Evolutionary conservation across 2,329 filamentous ascomycete genomes (phyloP).

Genomic region (Emericellopsis cladophorae): DNA sequence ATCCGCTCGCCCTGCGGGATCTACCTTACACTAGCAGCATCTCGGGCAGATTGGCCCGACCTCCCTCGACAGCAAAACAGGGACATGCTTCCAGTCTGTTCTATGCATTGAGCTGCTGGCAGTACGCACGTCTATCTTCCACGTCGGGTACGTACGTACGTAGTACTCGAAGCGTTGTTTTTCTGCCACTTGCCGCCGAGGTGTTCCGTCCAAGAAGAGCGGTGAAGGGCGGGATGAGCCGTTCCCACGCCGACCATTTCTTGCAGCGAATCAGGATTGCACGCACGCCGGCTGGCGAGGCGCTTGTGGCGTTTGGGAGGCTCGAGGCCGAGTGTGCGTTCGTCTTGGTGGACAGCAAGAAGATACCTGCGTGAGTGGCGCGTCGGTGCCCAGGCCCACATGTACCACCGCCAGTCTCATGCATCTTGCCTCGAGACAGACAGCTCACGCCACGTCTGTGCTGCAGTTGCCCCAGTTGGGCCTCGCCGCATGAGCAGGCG

Average conservation of each 20-base stretch:
- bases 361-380: constrained; percentile 14
- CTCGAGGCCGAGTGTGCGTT: background rate
- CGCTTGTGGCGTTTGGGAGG: background rate
- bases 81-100: too few relatives aligned
- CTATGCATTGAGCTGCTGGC: too few relatives aligned
- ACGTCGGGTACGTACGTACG: too few relatives aligned
- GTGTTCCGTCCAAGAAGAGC: too few relatives aligned
- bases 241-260: too few relatives aligned
- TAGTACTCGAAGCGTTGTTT: too few relatives aligned
- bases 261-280: background rate
- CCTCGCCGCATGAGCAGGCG: background rate
- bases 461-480: background rate
- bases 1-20: background rate
- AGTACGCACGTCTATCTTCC: too few relatives aligned
- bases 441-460: background rate
- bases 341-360: background rate
- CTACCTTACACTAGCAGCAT: too few relatives aligned
- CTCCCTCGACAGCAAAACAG: too few relatives aligned
- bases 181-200: too few relatives aligned
- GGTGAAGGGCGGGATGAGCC: too few relatives aligned
- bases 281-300: constrained; percentile 1
- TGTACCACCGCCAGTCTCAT: constrained; percentile 15
- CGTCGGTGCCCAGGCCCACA: constrained; percentile 22
- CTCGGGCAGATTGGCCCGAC: too few relatives aligned
- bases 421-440: background rate